Evolutionary conservation across 148 eudicot species (phyloP), one percentile per base, ranked within the genome.

Genomic region (Diospyros kaki): DNA sequence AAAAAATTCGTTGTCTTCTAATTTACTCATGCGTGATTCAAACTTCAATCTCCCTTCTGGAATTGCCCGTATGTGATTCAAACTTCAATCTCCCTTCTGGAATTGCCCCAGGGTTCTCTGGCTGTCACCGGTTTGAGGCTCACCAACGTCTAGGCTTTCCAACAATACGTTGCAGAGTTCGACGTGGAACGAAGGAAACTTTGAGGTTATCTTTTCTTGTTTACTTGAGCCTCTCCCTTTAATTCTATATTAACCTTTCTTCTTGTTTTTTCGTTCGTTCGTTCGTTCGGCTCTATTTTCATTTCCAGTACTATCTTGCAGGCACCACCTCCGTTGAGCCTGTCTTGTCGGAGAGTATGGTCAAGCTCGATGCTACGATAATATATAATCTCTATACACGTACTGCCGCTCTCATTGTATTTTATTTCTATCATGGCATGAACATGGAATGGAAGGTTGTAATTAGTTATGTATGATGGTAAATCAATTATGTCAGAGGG

Each of bases 41-140:
- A 75, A 43, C 44, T 67, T 45, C 55, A 28, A 28, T 28, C 28
- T 28, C 28, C 28, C 28, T 28, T 28, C 28, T 28, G n/a, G n/a
- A n/a, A n/a, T 66, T 44, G 4, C 66, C 28, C 52, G 17, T 48
- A 28, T n/a, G 56, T 18, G 52, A 15, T 43, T 54, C 42, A 58
- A 75, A 43, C 44, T 67, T 45, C 55, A 48, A 14, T 13, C 62
- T 45, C 44, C 64, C 2, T 46, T 28, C 9, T 66, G 45, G n/a
- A 28, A n/a, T 65, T 28, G 48, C 18, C 58, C 54, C 76, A 95
- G 99, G 99, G 75, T 95, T 95, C 79, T 95, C 99, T 41, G 99
- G 99, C 69, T 95, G 97, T 83, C 99, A 95, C 84, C 83, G 99
- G 39, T 95, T 84, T 72, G 99, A 93, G 83, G 99, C 99, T 85